Evolutionary conservation across 2,329 filamentous ascomycete species (phyloP), one percentile per base, ranked within the genome.

Genomic region (Fusarium xylarioides): DNA sequence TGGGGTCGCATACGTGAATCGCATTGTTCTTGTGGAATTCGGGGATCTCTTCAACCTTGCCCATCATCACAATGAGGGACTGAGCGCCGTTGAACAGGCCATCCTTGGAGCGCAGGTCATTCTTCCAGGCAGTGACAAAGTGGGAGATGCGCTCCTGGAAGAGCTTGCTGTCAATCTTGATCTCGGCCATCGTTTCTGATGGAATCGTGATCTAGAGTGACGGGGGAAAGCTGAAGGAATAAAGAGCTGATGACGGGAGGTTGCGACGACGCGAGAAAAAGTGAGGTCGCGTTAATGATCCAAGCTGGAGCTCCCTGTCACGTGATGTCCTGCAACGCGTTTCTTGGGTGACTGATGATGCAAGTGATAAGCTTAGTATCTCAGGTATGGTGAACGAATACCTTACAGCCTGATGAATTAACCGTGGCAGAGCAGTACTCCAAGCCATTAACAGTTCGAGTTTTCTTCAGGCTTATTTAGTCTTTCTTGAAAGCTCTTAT

Each of bases 11-110:
- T 87, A 97, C 95, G 86, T 98, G 96, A 83, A 98, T 92, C 28
- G 96, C 95, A 82, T 97, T 97, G 80, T 95, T 97, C 87, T 99
- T 99, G 84, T 95, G 91, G 79, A 97, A 97, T 78, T 92, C 91
- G 72, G 92, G 92, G 46, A 90, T 89, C 79, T 98, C 95, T 79
- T 96, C 94, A 73, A 95, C 95, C 86, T 98, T 99, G 83, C 96
- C 96, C 89, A 98, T 96, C 81, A 97, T 88, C 68, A 98, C 89
- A 78, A 96, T 86, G 78, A 99, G 93, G 68, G 95, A 97, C 74
- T 91, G 91, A 74, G 91, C 95, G 80, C 95, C 95, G 76, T 90
- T 91, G 83, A 98, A 99, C 73, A 95, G 85, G 79, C 91, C 88
- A 85, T 97, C 93, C 81, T 93, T 93, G 71, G 92, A 90, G 80